These are phyloP conservation scores for Drechslera avenae DNA, from an alignment of 2,329 filamentous ascomycete species.

Conservation along the genomic window DNA sequence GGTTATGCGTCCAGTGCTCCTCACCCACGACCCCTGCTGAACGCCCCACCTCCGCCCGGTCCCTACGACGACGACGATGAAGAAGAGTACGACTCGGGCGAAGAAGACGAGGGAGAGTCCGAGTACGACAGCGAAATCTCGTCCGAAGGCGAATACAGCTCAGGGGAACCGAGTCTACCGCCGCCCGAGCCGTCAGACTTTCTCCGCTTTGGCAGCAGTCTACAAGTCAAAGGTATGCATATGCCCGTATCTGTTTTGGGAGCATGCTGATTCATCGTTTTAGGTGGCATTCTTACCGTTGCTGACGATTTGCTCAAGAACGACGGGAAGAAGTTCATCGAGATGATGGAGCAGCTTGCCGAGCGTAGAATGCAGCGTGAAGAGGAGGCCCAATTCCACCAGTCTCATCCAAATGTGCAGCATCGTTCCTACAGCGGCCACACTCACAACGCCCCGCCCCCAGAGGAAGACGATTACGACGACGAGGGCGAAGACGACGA, in stretches of 20 bases:
- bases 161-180: conserved; percentile 67
- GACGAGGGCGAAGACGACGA: conserved; percentile 67
- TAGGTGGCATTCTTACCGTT: conserved; percentile 97
- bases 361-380: conserved; percentile 97
- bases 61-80: conserved; percentile 59
- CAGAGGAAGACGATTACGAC: conserved; percentile 81
- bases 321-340: conserved; percentile 98
- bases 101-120: conserved; percentile 61
- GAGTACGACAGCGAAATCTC: conserved; percentile 62
- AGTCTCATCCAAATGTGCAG: conserved; percentile 61
- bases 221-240: conserved; percentile 81
- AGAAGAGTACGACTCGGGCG: conserved; percentile 56
- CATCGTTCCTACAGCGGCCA: conserved; percentile 59
- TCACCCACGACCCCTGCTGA: conserved; percentile 64
- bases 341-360: conserved; percentile 99
- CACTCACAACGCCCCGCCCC: conserved; percentile 65
- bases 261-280: conserved; percentile 29
- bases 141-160: conserved; percentile 70
- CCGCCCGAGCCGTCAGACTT: conserved; percentile 79
- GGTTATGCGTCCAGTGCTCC: conserved; percentile 59
- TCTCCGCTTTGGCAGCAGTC: conserved; percentile 95
- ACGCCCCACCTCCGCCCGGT: conserved; percentile 68
- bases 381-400: conserved; percentile 76
- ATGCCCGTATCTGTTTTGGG: conserved; percentile 7
- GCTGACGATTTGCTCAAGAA: conserved; percentile 98